Evolutionary conservation across 768 basidiomycete genomes (phyloP), one percentile per base, ranked within the genome.

Genomic region (Lentinus brumalis): DNA sequence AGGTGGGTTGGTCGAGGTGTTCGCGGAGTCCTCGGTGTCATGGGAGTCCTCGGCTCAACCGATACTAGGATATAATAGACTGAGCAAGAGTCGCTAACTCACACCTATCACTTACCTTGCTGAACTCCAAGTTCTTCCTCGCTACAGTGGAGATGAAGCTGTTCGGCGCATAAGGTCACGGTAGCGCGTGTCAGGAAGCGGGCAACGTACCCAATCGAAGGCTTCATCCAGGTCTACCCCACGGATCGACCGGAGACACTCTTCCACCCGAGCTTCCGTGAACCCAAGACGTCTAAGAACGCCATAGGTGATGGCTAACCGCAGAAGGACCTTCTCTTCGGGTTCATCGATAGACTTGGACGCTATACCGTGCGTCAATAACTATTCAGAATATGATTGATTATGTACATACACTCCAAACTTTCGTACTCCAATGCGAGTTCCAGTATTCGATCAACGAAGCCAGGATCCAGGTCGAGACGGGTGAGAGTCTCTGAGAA

Each of bases 221-320:
- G 92, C 94, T 53, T 94, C 90, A 15, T 98, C 96, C n/a, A 94
- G 76, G 29, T 92, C 91, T 35, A 89, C 75, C 12, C 87, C 83
- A 30, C 77, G 73, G 30, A 93, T 84, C 6, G 80, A 73, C 53
- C 77, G 74, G 47, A 98, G 73, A 71, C 94, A 97, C 66, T 89
- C 81, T 51, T 84, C 79, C 6, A 94, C 88, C 54, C 83, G 77
- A 11, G 79, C 80, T 67, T 91, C 86, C 1, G 81, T 73, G 70
- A 94, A 94, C 4, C 92, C 92, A 26, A 95, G 78, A 50, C 91
- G 82, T 62, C 89, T 79, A 29, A 98, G 77, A 30, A 90, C 83
- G 46, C 94, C 92, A 69, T 91, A 94, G 0, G 90, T 90, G 45
- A 92, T 80, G 15, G 85, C 95, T 26, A 97, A 79, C 57, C 85